Conservation (phyloP, 306 rosid species). For the Quercus gilva region DNA sequence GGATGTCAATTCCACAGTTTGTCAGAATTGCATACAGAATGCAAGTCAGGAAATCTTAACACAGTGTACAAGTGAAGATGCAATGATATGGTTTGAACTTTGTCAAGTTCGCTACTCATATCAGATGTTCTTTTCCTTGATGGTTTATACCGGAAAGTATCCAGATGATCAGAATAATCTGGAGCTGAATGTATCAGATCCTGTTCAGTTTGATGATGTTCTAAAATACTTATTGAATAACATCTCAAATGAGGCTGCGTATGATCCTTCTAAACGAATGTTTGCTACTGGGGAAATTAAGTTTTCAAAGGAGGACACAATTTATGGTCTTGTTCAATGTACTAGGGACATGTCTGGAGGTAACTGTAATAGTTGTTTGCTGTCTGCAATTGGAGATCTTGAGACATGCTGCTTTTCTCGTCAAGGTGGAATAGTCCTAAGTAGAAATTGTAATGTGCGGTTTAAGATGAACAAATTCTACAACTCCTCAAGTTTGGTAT, state of each 20-base stretch:
- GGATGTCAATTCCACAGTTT: slow-evolving; percentile 44
- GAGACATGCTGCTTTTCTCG: slow-evolving; percentile 29
- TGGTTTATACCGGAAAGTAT: slow-evolving; percentile 40
- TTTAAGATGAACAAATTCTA: slow-evolving; percentile 38
- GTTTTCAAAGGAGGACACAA: slow-evolving; percentile 8
- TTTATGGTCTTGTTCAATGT: slow-evolving; percentile 66
- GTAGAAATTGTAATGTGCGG: slow-evolving; percentile 47
- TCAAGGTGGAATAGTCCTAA: slow-evolving; percentile 42
- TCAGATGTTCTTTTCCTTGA: slow-evolving; percentile 21
- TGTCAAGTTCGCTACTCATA: slow-evolving; percentile 59
- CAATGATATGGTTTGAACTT: slow-evolving; percentile 55
- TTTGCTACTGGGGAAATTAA: slow-evolving; percentile 46
- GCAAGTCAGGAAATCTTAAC: slow-evolving; percentile 44
- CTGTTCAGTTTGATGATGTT: neutral
- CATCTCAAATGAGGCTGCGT: slow-evolving; percentile 32
- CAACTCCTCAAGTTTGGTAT: neutral
- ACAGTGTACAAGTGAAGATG: slow-evolving; percentile 37
- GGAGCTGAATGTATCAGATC: slow-evolving; percentile 30
- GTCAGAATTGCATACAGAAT: slow-evolving; percentile 39
- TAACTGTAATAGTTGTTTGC: slow-evolving; percentile 37
- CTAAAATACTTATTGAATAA: slow-evolving; percentile 27
- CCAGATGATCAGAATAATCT: slow-evolving; percentile 10
- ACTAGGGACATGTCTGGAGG: slow-evolving; percentile 38
- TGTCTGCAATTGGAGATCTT: slow-evolving; percentile 40
- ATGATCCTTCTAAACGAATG: slow-evolving; percentile 22